Percentiles rank a stretch among this genome's conserved stretches.
Conservation (phyloP, 2,329 filamentous ascomycete genomes). For the Ophiocordyceps camponoti-floridani region DNA sequence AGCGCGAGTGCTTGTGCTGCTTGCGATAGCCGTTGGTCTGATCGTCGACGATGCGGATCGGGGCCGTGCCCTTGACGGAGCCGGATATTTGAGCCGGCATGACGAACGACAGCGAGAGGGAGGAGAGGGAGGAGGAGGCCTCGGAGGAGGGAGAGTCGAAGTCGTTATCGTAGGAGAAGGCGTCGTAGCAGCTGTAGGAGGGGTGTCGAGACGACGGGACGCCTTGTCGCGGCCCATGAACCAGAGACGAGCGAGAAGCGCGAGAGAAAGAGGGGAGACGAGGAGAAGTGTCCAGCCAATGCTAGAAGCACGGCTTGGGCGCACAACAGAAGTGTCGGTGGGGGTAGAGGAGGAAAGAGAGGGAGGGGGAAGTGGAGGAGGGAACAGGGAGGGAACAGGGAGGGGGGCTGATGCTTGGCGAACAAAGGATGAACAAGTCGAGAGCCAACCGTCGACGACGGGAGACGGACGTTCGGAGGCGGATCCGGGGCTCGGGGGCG, state of each 20-base stretch:
- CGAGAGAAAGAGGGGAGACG: not conserved
- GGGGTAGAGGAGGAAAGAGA: not conserved
- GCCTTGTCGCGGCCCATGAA: not conserved
- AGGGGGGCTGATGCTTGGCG: not conserved
- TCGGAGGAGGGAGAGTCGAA: too few relatives aligned
- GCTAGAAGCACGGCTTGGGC: conserved; percentile 5
- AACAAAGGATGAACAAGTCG: not conserved
- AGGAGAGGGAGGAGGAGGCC: too few relatives aligned
- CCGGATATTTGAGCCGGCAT: conserved; percentile 22
- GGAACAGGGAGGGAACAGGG: not conserved
- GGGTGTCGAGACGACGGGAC: not conserved
- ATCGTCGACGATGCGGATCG: conserved; percentile 18
- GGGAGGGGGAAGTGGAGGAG: conserved; percentile 1
- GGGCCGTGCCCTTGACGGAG: conserved; percentile 18
- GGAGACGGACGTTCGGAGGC: too few relatives aligned
- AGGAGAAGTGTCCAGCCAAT: conserved; percentile 11
- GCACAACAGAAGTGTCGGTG: conserved; percentile 3
- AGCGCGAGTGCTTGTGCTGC: conserved; percentile 42
- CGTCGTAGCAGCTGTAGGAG: not conserved
- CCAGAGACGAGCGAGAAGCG: not conserved
- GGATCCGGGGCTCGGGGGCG: too few relatives aligned
- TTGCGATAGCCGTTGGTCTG: conserved; percentile 17
- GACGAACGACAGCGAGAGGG: conserved; percentile 3
- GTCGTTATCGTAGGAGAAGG: too few relatives aligned
- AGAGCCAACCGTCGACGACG: too few relatives aligned